Percentiles rank a stretch among this genome's conserved stretches.
These are phyloP conservation scores for Fusarium guadeloupense DNA, from an alignment of 2,329 filamentous ascomycete genomes.

Conservation along the genomic window DNA sequence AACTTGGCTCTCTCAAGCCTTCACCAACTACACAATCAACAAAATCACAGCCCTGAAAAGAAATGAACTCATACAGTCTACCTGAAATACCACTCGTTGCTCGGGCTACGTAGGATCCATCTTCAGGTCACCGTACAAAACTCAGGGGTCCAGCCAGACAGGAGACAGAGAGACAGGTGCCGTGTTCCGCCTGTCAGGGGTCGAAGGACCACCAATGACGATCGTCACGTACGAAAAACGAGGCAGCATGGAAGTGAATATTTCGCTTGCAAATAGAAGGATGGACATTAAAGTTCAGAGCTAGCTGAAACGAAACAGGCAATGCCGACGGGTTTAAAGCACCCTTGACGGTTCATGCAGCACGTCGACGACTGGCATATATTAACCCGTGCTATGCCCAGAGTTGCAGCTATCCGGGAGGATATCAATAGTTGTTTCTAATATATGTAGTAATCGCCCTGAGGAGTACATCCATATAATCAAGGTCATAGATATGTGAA, in stretches of 20 bases:
- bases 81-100: not conserved
- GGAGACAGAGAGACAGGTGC: not conserved
- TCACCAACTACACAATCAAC: not conserved
- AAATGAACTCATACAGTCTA: not conserved
- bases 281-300: slow-evolving; percentile 1
- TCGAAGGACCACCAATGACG: slow-evolving; percentile 17
- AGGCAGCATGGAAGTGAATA: not conserved
- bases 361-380: not conserved
- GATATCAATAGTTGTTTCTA: not conserved
- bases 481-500: too few relatives aligned
- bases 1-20: not conserved
- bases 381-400: slow-evolving; percentile 27
- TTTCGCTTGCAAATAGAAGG: slow-evolving; percentile 5
- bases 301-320: slow-evolving; percentile 33
- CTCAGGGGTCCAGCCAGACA: slow-evolving; percentile 14
- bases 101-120: not conserved
- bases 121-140: not conserved
- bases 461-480: too few relatives aligned
- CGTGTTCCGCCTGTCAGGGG: not conserved
- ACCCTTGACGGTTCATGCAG: slow-evolving; percentile 20
- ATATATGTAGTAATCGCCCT: too few relatives aligned
- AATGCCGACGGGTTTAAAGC: slow-evolving; percentile 4
- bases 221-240: slow-evolving; percentile 21
- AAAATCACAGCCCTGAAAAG: not conserved
- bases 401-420: slow-evolving; percentile 11